These are phyloP conservation scores for Clavispora vitiphila DNA, from an alignment of 805 yeast genomes.

Conservation along the genomic window DNA sequence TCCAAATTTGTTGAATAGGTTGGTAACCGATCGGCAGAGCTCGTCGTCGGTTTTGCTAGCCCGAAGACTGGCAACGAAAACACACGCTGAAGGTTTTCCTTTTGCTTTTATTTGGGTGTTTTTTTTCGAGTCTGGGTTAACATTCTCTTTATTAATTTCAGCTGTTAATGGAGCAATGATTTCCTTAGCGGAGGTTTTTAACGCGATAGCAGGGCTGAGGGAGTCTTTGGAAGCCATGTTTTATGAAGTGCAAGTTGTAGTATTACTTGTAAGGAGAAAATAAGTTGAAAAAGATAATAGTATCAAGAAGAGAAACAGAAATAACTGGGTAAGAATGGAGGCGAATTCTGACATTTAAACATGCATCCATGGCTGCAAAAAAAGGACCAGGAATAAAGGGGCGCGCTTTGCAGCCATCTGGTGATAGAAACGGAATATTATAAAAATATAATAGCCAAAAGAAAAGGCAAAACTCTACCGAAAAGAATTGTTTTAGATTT, in stretches of 20 bases:
- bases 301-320: background rate
- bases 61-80: slow-evolving; percentile 80
- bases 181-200: background rate
- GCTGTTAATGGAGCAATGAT: background rate
- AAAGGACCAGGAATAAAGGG: background rate
- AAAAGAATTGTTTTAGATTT: background rate
- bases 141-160: slow-evolving; percentile 1
- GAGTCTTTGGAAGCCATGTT: background rate
- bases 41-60: slow-evolving; percentile 65
- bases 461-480: background rate
- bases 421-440: background rate
- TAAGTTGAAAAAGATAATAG: background rate
- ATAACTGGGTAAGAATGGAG: background rate
- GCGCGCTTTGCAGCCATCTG: background rate
- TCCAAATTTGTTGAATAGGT: slow-evolving; percentile 71
- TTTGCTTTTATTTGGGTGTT: background rate
- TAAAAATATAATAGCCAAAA: background rate
- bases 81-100: slow-evolving; percentile 68
- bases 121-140: background rate
- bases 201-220: background rate
- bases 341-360: background rate
- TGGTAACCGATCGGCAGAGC: slow-evolving; percentile 60
- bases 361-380: background rate
- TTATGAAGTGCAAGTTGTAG: background rate
- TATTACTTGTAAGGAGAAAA: background rate